These are phyloP conservation scores for Aspergillus quadricinctus DNA, from an alignment of 2,329 filamentous ascomycete genomes.

Conservation along the genomic window DNA sequence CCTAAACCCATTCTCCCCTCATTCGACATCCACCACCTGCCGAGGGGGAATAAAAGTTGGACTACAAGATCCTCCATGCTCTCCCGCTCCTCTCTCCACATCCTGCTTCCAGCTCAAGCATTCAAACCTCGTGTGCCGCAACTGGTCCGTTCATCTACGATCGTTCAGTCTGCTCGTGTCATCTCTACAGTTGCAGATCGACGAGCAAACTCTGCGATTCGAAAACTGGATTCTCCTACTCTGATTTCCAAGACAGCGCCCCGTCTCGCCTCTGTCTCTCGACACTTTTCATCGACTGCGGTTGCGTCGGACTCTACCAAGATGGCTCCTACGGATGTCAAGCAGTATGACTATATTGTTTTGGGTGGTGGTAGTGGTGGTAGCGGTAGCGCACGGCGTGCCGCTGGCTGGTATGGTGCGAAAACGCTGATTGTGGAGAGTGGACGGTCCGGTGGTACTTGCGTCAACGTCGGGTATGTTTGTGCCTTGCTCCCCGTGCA, in stretches of 20 bases:
- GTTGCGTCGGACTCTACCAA: constrained; percentile 20
- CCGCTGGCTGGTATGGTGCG: constrained; percentile 49
- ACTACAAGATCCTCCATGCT: constrained; percentile 14
- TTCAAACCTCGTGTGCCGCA: constrained; percentile 12
- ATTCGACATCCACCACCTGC: neutral
- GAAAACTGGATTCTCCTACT: constrained; percentile 22
- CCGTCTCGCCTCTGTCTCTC: constrained; percentile 38
- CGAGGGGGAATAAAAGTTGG: neutral
- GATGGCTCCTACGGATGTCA: constrained; percentile 45
- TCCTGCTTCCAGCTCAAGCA: constrained; percentile 13
- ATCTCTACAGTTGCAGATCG: constrained; percentile 10
- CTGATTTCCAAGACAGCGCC: constrained; percentile 13
- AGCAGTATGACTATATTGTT: constrained; percentile 53
- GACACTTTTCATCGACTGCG: constrained; percentile 37
- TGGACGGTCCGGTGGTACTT: constrained; percentile 46
- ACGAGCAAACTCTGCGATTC: neutral
- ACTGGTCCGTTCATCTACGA: constrained; percentile 1
- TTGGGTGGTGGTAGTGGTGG: constrained; percentile 53
- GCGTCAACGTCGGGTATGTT: constrained; percentile 52
- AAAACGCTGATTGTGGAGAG: constrained; percentile 51
- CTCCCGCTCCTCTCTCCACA: constrained; percentile 14
- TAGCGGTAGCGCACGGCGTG: constrained; percentile 46
- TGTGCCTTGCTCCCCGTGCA: neutral
- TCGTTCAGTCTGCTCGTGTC: constrained; percentile 4
- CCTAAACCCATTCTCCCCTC: constrained; percentile 1